These are phyloP conservation scores for Fagopyrum homotropicum DNA, from an alignment of 148 eudicot genomes.

Conservation along the genomic window DNA sequence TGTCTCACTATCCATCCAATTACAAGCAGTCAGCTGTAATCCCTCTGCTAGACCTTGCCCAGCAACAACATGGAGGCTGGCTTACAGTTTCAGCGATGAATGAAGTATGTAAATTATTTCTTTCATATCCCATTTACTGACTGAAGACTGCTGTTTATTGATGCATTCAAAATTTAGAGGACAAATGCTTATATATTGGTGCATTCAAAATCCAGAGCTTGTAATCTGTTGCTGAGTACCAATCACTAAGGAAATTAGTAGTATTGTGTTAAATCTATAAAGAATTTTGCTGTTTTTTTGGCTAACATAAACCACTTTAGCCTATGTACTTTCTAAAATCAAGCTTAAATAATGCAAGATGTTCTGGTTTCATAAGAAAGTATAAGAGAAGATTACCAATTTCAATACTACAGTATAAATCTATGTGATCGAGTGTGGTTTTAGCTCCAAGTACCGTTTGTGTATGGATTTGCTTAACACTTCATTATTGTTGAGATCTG, in stretches of 20 bases:
- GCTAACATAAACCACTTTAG: background rate
- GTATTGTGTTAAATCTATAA: background rate
- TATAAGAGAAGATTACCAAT: background rate
- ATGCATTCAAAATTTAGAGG: background rate
- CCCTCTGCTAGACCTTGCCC: conserved; percentile 95
- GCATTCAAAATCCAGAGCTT: background rate
- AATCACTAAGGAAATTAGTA: background rate
- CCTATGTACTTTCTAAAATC: background rate
- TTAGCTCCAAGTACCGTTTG: background rate
- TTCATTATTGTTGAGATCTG: too few relatives aligned
- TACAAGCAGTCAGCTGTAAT: conserved; percentile 99
- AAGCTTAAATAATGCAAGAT: background rate
- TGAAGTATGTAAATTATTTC: conserved; percentile 49
- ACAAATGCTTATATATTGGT: background rate
- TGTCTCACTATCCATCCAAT: conserved; percentile 89
- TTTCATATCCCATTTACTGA: background rate
- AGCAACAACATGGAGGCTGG: conserved; percentile 99
- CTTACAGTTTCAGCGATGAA: conserved; percentile 99
- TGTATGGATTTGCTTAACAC: background rate
- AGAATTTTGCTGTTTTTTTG: background rate
- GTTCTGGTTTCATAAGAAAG: background rate
- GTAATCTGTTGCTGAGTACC: background rate
- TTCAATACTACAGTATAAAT: background rate
- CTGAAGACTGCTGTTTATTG: background rate
- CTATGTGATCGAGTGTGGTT: background rate